Percentiles rank a stretch among this genome's conserved stretches.
Conservation (phyloP, 2,329 filamentous ascomycete species). For the Xylariaceae sp. region DNA sequence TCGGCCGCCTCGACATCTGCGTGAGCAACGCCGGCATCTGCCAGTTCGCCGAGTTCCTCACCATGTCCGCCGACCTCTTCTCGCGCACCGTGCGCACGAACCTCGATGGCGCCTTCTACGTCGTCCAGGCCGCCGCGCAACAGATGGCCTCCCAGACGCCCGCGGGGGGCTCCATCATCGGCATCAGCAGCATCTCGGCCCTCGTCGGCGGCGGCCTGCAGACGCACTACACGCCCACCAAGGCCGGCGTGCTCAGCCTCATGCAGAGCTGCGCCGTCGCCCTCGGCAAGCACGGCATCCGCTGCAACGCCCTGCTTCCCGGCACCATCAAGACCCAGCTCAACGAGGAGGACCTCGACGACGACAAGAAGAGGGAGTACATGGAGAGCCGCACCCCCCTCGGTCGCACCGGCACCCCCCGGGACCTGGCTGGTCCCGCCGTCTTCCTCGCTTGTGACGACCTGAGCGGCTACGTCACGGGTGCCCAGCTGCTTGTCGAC, state of each 20-base stretch:
- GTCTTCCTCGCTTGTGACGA: constrained; percentile 83
- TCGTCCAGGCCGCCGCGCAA: constrained; percentile 81
- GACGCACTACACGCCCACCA: constrained; percentile 88
- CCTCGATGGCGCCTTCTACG: constrained; percentile 86
- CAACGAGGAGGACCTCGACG: constrained; percentile 81
- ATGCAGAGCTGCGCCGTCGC: constrained; percentile 87
- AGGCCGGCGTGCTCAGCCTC: constrained; percentile 79
- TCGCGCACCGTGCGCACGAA: constrained; percentile 78
- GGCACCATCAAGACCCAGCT: constrained; percentile 85
- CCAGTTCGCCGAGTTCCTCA: constrained; percentile 85
- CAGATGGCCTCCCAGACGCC: constrained; percentile 77
- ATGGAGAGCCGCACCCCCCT: constrained; percentile 85
- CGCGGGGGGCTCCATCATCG: constrained; percentile 80
- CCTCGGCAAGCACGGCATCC: constrained; percentile 74
- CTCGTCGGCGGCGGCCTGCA: constrained; percentile 80
- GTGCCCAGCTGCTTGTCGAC: constrained; percentile 84
- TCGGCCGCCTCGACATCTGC: constrained; percentile 73
- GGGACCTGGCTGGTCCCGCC: constrained; percentile 82
- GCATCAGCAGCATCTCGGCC: constrained; percentile 74
- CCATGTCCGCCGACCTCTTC: constrained; percentile 74
- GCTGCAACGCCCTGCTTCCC: constrained; percentile 84
- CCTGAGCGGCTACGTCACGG: constrained; percentile 81
- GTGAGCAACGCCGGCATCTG: constrained; percentile 91
- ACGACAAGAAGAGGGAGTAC: constrained; percentile 74
- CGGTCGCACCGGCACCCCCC: constrained; percentile 72